Conservation (phyloP, 164 flowering plant genomes). For the Protea cynaroides region DNA sequence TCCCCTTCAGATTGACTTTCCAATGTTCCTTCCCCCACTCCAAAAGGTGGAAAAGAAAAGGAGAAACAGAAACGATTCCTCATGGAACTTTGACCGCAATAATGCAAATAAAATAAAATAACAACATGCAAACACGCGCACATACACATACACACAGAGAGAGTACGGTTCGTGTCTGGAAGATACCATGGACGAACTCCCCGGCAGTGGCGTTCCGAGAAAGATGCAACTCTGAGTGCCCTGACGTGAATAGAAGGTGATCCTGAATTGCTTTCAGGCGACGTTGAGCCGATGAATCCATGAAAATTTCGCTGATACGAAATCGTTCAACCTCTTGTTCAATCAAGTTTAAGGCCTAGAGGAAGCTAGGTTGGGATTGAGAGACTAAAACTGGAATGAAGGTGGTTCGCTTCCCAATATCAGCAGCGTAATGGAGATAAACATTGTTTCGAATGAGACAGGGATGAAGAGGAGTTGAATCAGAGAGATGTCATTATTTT, state of each 20-base stretch:
- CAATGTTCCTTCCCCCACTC: background rate
- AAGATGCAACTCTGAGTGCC: conserved; percentile 13
- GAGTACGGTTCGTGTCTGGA: background rate
- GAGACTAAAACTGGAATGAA: too few relatives aligned
- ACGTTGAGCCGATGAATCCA: conserved; percentile 34
- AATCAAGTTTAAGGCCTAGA: too few relatives aligned
- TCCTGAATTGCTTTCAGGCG: conserved; percentile 32
- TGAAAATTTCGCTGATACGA: conserved; percentile 6
- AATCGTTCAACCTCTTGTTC: too few relatives aligned
- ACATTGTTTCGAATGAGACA: too few relatives aligned
- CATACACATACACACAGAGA: background rate
- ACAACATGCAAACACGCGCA: too few relatives aligned
- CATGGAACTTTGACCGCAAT: background rate
- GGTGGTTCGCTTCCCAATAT: too few relatives aligned
- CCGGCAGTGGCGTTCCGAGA: conserved; percentile 22
- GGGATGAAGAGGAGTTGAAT: too few relatives aligned
- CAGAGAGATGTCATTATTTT: too few relatives aligned
- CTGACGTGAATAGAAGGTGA: conserved; percentile 22
- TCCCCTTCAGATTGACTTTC: background rate
- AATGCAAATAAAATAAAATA: background rate
- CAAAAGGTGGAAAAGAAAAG: too few relatives aligned
- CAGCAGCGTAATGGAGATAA: too few relatives aligned
- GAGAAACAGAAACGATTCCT: background rate
- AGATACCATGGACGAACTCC: conserved; percentile 30
- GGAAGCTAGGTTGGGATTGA: too few relatives aligned